phyloP scores from a whole-genome alignment of 306 rosid genomes.

The Abrus precatorius region DNA sequence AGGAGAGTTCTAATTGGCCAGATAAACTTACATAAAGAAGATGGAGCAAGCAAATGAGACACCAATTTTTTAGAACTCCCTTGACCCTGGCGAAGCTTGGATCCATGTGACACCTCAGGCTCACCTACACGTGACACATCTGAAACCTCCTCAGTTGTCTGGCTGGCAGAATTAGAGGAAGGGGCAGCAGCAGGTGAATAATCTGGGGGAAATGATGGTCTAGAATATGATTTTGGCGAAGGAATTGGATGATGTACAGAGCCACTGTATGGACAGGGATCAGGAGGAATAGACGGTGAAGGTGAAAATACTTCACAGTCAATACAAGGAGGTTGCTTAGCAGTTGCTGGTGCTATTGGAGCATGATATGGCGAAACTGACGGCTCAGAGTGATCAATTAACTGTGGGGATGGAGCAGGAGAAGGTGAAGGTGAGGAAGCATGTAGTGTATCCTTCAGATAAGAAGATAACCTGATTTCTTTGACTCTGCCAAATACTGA shows the following conservation, averaged over 20 bases:
- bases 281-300: constrained; percentile 65
- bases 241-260: constrained; percentile 51
- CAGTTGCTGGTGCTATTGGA: constrained; percentile 54
- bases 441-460: constrained; percentile 57
- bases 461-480: constrained; percentile 75
- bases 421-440: constrained; percentile 60
- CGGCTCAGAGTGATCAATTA: constrained; percentile 48
- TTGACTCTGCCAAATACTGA: constrained; percentile 78
- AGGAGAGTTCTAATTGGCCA: constrained; percentile 9
- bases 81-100: constrained; percentile 54
- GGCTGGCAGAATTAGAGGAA: constrained; percentile 50
- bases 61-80: constrained; percentile 52
- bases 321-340: constrained; percentile 55
- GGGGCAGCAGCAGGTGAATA: constrained; percentile 60
- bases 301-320: constrained; percentile 58
- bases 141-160: constrained; percentile 53
- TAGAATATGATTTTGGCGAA: constrained; percentile 55
- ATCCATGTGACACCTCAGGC: constrained; percentile 44
- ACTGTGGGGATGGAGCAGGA: constrained; percentile 77
- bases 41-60: constrained; percentile 55
- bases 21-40: constrained; percentile 69
- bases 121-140: constrained; percentile 54
- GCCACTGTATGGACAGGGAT: constrained; percentile 60
- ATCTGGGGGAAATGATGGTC: constrained; percentile 52
- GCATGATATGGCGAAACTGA: constrained; percentile 55